Percentiles rank a stretch among this genome's conserved stretches.
Evolutionary conservation across 2,329 filamentous ascomycete species (phyloP).

Genomic region (Ilyonectria mors-panacis): DNA sequence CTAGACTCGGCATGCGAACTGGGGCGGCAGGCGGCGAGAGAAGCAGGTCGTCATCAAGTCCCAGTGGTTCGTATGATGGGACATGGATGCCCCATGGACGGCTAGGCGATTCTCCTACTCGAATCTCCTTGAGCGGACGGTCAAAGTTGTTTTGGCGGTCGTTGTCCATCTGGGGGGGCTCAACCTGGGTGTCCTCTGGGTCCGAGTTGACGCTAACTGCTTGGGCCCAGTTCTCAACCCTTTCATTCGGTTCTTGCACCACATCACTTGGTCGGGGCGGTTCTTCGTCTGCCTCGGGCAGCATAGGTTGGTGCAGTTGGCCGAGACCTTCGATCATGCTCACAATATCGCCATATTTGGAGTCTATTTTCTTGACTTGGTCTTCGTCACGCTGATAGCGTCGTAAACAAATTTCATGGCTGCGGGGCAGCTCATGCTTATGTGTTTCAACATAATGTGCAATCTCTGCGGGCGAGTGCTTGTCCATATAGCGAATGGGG

Average conservation of each 20-base stretch:
- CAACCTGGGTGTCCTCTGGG: conserved; percentile 51
- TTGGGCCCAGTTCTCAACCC: conserved; percentile 90
- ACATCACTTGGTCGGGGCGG: conserved; percentile 59
- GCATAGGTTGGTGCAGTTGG: conserved; percentile 88
- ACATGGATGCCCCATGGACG: conserved; percentile 94
- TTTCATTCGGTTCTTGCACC: conserved; percentile 73
- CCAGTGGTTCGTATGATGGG: conserved; percentile 68
- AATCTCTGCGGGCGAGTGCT: conserved; percentile 93
- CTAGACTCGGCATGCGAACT: conserved; percentile 63
- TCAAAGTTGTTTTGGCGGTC: conserved; percentile 84
- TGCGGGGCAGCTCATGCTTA: conserved; percentile 94
- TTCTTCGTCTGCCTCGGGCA: conserved; percentile 72
- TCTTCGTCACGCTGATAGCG: conserved; percentile 90
- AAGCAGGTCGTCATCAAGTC: conserved; percentile 58
- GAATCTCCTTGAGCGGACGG: conserved; percentile 86
- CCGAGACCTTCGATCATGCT: conserved; percentile 96
- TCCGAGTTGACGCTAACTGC: conserved; percentile 73
- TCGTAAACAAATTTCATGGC: conserved; percentile 92
- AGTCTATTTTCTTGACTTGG: conserved; percentile 89
- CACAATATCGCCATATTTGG: conserved; percentile 92
- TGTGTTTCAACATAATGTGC: conserved; percentile 95
- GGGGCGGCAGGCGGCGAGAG: conserved; percentile 72
- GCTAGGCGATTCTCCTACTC: conserved; percentile 94
- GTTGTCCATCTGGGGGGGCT: conserved; percentile 57
- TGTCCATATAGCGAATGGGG: conserved; percentile 92